A percentile compares a stretch with the other conserved stretches of the same genome.
phyloP scores from a whole-genome alignment of 257 asterid species.

The Osmanthus fragrans region DNA sequence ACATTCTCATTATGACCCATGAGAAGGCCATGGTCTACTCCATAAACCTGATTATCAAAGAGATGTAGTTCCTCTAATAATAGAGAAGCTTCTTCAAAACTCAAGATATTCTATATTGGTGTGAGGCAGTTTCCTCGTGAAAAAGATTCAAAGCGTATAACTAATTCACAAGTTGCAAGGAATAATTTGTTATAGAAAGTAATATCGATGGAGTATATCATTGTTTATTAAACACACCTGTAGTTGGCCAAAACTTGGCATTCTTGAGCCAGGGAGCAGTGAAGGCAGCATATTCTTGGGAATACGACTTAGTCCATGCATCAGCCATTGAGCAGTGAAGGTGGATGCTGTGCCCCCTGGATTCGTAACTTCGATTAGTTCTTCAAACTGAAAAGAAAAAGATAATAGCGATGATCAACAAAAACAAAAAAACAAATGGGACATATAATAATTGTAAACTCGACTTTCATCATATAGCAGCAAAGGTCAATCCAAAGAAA shows the following conservation, averaged over 20 bases:
- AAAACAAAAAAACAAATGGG: too few relatives aligned
- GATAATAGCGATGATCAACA: neutral
- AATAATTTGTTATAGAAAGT: neutral
- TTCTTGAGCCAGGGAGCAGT: slow-evolving; percentile 93
- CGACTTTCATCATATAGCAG: neutral
- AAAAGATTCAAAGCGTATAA: too few relatives aligned
- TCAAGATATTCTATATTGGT: too few relatives aligned
- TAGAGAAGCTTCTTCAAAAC: too few relatives aligned
- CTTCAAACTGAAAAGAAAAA: neutral
- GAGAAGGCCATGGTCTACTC: too few relatives aligned
- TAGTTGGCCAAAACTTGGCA: slow-evolving; percentile 87
- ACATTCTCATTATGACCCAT: too few relatives aligned
- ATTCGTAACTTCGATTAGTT: slow-evolving; percentile 24
- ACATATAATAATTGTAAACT: too few relatives aligned
- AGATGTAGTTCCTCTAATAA: too few relatives aligned
- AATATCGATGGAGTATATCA: neutral
- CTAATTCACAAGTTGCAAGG: neutral
- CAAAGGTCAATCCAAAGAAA: too few relatives aligned
- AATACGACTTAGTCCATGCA: slow-evolving; percentile 86
- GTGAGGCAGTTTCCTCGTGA: too few relatives aligned
- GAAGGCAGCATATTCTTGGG: slow-evolving; percentile 94
- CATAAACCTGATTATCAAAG: too few relatives aligned
- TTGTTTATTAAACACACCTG: slow-evolving; percentile 46
- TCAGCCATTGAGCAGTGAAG: slow-evolving; percentile 91
- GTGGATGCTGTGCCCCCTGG: slow-evolving; percentile 99